These are phyloP conservation scores for Fusarium redolens DNA, from an alignment of 2,329 filamentous ascomycete species.

Conservation along the genomic window DNA sequence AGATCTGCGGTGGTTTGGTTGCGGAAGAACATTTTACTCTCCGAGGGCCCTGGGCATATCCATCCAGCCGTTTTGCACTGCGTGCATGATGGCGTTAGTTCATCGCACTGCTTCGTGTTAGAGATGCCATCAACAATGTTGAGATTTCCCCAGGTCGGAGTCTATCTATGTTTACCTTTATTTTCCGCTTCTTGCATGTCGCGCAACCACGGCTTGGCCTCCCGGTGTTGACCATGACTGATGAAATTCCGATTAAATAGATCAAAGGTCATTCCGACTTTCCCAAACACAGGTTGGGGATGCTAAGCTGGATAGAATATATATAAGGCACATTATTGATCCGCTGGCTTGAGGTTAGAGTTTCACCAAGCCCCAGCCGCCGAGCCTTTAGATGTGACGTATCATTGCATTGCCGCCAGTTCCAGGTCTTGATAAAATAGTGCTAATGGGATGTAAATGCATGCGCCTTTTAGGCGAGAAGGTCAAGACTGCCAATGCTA, in stretches of 20 bases:
- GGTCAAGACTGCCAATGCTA: not conserved
- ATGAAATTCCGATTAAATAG: accelerated
- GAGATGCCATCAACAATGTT: not conserved
- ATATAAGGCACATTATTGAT: not conserved
- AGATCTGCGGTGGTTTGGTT: slow-evolving; percentile 10
- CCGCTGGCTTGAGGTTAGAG: not conserved
- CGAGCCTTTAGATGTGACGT: not conserved
- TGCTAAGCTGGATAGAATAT: not conserved
- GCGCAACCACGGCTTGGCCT: slow-evolving; percentile 36
- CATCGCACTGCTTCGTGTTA: slow-evolving; percentile 25
- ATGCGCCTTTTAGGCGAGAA: not conserved
- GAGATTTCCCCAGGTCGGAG: not conserved
- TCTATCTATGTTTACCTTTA: slow-evolving; percentile 20
- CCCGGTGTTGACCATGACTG: slow-evolving; percentile 32
- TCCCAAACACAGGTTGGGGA: not conserved
- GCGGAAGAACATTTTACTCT: slow-evolving; percentile 20
- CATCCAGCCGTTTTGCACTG: slow-evolving; percentile 32
- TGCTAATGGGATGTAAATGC: not conserved
- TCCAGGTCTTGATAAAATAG: not conserved
- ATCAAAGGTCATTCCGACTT: not conserved
- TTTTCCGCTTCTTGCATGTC: slow-evolving; percentile 35
- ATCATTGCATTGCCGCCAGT: not conserved
- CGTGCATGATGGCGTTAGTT: slow-evolving; percentile 24
- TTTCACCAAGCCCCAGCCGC: not conserved
- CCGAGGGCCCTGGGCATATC: slow-evolving; percentile 27